These are phyloP conservation scores for Linnemannia elongata DNA, from an alignment of 192 early-diverging fungal species.

Conservation along the genomic window DNA sequence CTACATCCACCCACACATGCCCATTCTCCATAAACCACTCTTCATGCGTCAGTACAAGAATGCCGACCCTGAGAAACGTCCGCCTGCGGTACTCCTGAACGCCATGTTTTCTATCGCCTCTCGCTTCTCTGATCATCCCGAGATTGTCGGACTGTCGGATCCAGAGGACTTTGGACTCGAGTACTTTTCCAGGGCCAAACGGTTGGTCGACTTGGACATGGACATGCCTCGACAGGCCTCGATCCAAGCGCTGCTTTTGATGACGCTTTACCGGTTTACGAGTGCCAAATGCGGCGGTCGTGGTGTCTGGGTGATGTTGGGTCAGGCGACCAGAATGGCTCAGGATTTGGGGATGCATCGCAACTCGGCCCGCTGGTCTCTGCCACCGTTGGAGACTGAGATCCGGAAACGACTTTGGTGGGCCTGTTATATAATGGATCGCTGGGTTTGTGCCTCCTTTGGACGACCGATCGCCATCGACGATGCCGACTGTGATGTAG, in stretches of 20 bases:
- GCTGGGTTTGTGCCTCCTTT: constrained; percentile 64
- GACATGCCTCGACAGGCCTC: constrained; percentile 70
- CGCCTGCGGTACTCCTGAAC: constrained; percentile 62
- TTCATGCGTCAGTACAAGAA: constrained; percentile 58
- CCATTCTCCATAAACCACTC: constrained; percentile 72
- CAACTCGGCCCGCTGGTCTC: constrained; percentile 64
- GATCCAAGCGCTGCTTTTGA: constrained; percentile 74
- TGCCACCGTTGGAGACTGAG: constrained; percentile 65
- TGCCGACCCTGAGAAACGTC: constrained; percentile 45
- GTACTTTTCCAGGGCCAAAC: constrained; percentile 78
- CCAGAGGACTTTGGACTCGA: constrained; percentile 67
- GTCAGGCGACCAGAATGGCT: constrained; percentile 69
- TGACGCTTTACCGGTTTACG: constrained; percentile 77
- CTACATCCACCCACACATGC: constrained; percentile 76
- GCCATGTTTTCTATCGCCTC: constrained; percentile 69
- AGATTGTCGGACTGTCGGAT: constrained; percentile 54
- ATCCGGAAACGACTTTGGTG: constrained; percentile 80
- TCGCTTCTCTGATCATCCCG: constrained; percentile 57
- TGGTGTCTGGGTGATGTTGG: constrained; percentile 76
- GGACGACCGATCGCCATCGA: constrained; percentile 69
- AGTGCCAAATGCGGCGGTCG: constrained; percentile 70
- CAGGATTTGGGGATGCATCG: constrained; percentile 72
- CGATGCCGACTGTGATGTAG: constrained; percentile 69
- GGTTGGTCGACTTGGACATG: constrained; percentile 78
- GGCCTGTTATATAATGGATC: constrained; percentile 81